Evolutionary conservation across 345 rosid genomes (phyloP), one percentile per base, ranked within the genome.

Genomic region (Isatis tinctoria): DNA sequence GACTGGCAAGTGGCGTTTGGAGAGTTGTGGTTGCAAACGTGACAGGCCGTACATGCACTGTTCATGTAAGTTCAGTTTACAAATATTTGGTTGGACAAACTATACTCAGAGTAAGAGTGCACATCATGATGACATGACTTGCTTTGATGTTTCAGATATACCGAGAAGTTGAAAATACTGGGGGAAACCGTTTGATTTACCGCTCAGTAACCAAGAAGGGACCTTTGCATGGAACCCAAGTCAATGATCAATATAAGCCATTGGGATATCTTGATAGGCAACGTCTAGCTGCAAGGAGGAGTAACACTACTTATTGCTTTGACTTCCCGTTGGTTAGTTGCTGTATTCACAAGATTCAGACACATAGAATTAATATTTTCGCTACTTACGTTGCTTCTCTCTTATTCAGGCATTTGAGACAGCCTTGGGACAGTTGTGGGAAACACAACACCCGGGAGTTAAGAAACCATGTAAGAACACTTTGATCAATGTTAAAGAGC

Each of bases 1-100:
- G 98, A 65, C 82, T 79, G 72, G 94, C 95, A 60, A 90, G 87
- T 78, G 98, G 99, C 43, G 94, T 97, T 69, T 96, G 99, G 98
- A 90, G 99, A 84, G 81, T 96, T 53, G 85, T 87, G 4, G 92
- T 89, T 56, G 84, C 95, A 43, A 96, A 96, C 69, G 87, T 92
- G 75, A 89, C 97, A 56, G 98, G 99, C 54, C 98, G 94, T 76
- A 96, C 99, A 45, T 92, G 93, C 83, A 83, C 85, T 53, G 82
- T 87, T 24, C 90, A 95, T 83, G 99, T 95, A 90, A 88, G 94
- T 86, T 60, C 53, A 2, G 35, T 52, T 73, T 67, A 10, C 36
- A 68, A 18, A 30, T 52, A 41, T 43, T 49, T 16, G 45, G 28
- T 10, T 39, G 61, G 47, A n/a, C 45, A 39, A 51, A 30, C 39